phyloP scores from a whole-genome alignment of 176 grass and related monocot genomes.

The Alloteropsis semialata region DNA sequence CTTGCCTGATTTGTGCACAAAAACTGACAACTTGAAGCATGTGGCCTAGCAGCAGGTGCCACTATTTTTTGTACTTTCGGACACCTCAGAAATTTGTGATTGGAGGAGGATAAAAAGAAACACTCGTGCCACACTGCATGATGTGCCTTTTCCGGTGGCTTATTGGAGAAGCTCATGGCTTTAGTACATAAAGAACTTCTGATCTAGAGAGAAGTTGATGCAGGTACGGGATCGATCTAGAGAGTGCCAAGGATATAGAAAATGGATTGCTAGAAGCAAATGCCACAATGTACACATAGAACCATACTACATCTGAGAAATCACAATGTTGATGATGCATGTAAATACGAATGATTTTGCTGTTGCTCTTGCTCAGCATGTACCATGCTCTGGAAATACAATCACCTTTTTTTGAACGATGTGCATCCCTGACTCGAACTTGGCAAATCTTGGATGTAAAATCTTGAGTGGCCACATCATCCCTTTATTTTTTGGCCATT shows the following conservation, averaged over 20 bases:
- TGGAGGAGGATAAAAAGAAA: background rate
- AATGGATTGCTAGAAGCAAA: background rate
- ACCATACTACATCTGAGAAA: background rate
- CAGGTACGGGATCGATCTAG: constrained; percentile 8
- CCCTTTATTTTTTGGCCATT: background rate
- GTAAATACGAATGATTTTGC: background rate
- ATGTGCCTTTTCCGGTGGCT: constrained; percentile 24
- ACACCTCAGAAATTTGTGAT: background rate
- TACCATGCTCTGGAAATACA: background rate
- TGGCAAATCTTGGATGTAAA: too few relatives aligned
- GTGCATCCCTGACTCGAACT: too few relatives aligned
- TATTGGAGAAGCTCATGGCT: constrained; percentile 33
- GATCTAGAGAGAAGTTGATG: constrained; percentile 1
- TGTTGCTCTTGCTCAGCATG: background rate
- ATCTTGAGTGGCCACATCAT: too few relatives aligned
- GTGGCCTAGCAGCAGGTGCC: background rate
- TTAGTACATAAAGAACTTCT: constrained; percentile 3
- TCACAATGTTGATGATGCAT: background rate
- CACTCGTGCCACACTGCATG: background rate
- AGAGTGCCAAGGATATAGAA: background rate
- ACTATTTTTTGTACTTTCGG: constrained; percentile 26
- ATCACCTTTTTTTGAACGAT: too few relatives aligned
- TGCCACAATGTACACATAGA: background rate
- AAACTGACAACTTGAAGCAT: background rate
- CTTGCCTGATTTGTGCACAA: background rate